Evolutionary conservation across 305 asterid genomes (phyloP).

Genomic region (Rubia balearica): DNA sequence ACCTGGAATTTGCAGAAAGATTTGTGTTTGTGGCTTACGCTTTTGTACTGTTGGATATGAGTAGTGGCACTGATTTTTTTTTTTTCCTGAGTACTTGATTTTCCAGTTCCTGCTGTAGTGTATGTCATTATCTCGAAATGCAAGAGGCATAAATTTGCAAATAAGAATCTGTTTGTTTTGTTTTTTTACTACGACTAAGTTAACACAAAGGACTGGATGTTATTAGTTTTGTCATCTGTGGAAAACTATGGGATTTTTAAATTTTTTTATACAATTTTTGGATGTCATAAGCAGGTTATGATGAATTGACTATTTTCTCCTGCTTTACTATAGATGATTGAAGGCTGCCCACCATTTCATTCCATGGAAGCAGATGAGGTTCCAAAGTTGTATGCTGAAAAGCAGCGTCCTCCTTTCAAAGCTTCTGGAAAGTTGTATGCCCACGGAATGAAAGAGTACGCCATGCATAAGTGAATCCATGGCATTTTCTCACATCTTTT

Average conservation of each 20-base stretch:
- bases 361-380: conserved; percentile 37
- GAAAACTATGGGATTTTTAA: neutral
- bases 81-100: neutral
- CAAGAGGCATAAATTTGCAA: neutral
- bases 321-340: conserved; percentile 36
- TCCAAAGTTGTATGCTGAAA: conserved; percentile 31
- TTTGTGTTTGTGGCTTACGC: neutral
- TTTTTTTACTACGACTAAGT: neutral
- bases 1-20: neutral
- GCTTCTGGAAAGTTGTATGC: conserved; percentile 36
- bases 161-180: neutral
- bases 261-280: conserved; percentile 8
- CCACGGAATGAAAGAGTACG: conserved; percentile 66
- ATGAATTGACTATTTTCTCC: conserved; percentile 21
- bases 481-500: neutral
- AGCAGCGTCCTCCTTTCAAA: conserved; percentile 45
- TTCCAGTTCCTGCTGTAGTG: neutral
- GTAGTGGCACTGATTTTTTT: neutral
- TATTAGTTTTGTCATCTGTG: neutral
- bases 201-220: neutral
- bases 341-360: conserved; percentile 39
- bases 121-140: neutral
- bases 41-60: neutral
- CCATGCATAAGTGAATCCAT: neutral
- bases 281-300: conserved; percentile 15